Evolutionary conservation across 805 yeast genomes (phyloP), one percentile per base, ranked within the genome.

Genomic region (Zygosaccharomyces bailii): DNA sequence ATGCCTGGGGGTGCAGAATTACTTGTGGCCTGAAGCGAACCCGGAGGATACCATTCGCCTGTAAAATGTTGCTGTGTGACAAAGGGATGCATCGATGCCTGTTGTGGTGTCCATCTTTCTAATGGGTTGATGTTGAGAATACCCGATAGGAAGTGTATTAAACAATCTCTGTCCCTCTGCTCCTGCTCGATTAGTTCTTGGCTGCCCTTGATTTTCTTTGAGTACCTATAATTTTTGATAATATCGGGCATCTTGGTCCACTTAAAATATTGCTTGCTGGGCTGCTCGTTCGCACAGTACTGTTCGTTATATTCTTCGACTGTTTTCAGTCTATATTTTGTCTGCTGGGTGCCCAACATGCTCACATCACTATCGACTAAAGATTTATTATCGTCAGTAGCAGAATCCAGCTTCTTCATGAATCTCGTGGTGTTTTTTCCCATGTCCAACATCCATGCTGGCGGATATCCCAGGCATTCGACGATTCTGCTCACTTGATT

Each of bases 41-140:
- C 74, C 2, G 80, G 80, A 13, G 82, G 81, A 39, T 60, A 62
- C 82, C 82, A 78, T 30, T 62, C 63, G 4, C 80, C 84, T 8
- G 63, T 63, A 56, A 78, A 82, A 44, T 69, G 72, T 43, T 71
- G 71, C 40, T 76, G 81, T 4, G 85, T 84, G 14, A 93, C 79
- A 63, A 93, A 93, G 0, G 98, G 97, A 67, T 93, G 99, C 63
- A 78, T 71, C 11, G 82, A 71, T 0, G 98, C 99, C 63, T 93
- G 97, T 54, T 88, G 96, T 9, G 99, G 99, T 0, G 97, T 87
- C 84, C 96, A 85, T 55, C 99, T 78, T 63, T 89, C 96, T 55
- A 93, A 74, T 0, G 99, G 99, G 63, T 91, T 90, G 56, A 88
- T 65, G 52, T 84, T 86, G 49, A 93, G 70, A 7, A 87, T 75